Percentiles rank a stretch among this genome's conserved stretches.
phyloP scores from a whole-genome alignment of 768 basidiomycete species.

The Leucocoprinus leucothites region DNA sequence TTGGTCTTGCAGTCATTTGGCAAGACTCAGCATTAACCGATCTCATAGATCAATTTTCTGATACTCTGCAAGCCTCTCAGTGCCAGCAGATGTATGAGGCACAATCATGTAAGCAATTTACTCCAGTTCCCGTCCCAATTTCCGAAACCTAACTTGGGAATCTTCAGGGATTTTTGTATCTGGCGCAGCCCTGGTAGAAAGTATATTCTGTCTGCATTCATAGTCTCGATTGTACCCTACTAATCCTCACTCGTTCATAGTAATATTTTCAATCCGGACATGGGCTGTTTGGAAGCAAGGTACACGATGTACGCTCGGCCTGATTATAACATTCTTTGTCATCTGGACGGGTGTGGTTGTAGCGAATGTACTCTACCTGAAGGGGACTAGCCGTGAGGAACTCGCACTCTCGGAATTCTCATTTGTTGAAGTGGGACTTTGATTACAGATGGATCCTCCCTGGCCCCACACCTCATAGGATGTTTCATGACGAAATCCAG shows the following conservation, averaged over 20 bases:
- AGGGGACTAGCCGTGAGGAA: too few species aligned
- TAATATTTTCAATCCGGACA: too few species aligned
- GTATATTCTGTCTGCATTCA: neutral
- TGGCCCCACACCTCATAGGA: neutral
- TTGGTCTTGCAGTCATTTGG: neutral
- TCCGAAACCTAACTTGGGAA: too few species aligned
- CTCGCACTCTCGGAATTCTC: neutral
- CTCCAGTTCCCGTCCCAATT: neutral
- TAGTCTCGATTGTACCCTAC: too few species aligned
- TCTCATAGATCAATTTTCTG: neutral
- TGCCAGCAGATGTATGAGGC: neutral
- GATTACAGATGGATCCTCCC: neutral
- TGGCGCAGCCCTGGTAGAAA: neutral
- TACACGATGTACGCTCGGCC: too few species aligned
- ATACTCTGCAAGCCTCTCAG: too few species aligned
- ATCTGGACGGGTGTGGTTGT: too few species aligned
- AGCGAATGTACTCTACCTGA: too few species aligned
- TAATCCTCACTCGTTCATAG: too few species aligned
- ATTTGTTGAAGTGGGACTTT: too few species aligned
- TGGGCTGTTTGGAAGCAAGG: too few species aligned
- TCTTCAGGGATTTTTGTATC: neutral
- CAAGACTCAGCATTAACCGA: neutral
- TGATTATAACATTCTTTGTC: too few species aligned
- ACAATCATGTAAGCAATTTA: neutral
- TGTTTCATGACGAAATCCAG: neutral